A percentile compares a stretch with the other conserved stretches of the same genome.
These are phyloP conservation scores for Entrophospora sp. DNA, from an alignment of 192 early-diverging fungal genomes.

Conservation along the genomic window DNA sequence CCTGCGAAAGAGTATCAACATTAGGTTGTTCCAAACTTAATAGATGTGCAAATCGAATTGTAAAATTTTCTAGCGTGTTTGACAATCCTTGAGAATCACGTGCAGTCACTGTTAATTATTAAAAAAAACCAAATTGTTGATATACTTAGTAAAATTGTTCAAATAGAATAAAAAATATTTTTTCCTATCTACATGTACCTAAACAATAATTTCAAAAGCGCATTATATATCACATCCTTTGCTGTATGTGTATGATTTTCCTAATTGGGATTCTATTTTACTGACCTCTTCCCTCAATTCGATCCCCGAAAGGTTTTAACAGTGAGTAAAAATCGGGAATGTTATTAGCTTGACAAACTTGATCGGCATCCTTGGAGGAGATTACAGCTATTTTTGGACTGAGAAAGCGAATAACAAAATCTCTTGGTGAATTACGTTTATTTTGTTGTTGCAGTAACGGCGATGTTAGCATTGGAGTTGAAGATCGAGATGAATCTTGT, in stretches of 20 bases:
- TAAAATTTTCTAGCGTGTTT: slow-evolving; percentile 51
- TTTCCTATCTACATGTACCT: neutral
- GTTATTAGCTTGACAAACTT: slow-evolving; percentile 48
- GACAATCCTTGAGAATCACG: slow-evolving; percentile 56
- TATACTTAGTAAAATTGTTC: neutral
- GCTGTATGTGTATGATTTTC: neutral
- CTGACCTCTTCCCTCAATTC: slow-evolving; percentile 54
- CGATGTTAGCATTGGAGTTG: neutral
- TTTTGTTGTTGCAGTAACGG: neutral
- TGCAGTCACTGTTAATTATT: slow-evolving; percentile 33
- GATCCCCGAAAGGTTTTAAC: slow-evolving; percentile 61
- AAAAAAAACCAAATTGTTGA: neutral
- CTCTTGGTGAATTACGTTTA: slow-evolving; percentile 11
- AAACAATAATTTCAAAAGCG: neutral
- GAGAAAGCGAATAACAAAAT: slow-evolving; percentile 43
- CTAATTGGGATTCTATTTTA: neutral
- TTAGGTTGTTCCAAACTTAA: slow-evolving; percentile 45
- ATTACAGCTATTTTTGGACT: slow-evolving; percentile 59
- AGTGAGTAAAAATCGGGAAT: slow-evolving; percentile 51
- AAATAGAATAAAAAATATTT: neutral
- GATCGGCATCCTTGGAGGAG: slow-evolving; percentile 53
- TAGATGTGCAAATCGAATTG: slow-evolving; percentile 53
- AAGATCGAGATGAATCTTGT: neutral
- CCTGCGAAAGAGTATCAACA: slow-evolving; percentile 33
- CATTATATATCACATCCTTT: neutral